Evolutionary conservation across 2,329 filamentous ascomycete species (phyloP).

Genomic region (Penicillium italicum): DNA sequence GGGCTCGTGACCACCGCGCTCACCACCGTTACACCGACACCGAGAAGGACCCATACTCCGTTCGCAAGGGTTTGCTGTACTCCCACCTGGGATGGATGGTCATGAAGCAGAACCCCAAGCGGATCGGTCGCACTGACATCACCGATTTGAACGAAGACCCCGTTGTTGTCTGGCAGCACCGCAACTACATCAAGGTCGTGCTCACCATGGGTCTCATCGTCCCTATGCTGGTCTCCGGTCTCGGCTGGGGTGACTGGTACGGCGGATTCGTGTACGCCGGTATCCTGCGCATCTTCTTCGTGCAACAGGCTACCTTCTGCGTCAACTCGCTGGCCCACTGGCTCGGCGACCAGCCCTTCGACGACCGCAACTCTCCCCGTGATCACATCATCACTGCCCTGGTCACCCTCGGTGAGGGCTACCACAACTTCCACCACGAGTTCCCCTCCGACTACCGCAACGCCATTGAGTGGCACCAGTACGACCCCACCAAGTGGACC

Average conservation of each 20-base stretch:
- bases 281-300: constrained; percentile 82
- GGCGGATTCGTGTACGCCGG: constrained; percentile 83
- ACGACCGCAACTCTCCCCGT: constrained; percentile 86
- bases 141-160: constrained; percentile 82
- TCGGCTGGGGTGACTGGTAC: constrained; percentile 75
- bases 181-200: constrained; percentile 77
- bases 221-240: constrained; percentile 70
- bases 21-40: constrained; percentile 92
- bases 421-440: constrained; percentile 96
- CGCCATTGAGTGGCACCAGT: constrained; percentile 86
- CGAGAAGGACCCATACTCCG: constrained; percentile 86
- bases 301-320: constrained; percentile 90
- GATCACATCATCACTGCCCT: constrained; percentile 84
- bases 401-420: constrained; percentile 81
- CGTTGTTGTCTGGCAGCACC: constrained; percentile 83
- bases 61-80: constrained; percentile 82
- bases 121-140: constrained; percentile 82
- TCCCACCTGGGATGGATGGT: constrained; percentile 88
- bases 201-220: constrained; percentile 72
- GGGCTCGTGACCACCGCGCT: constrained; percentile 79
- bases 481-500: constrained; percentile 86
- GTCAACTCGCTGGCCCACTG: constrained; percentile 89
- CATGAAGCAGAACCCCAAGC: constrained; percentile 89
- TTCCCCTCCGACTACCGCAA: constrained; percentile 93
- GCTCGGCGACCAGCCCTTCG: constrained; percentile 88